phyloP scores from a whole-genome alignment of 306 rosid genomes.

The Crotalaria pallida region DNA sequence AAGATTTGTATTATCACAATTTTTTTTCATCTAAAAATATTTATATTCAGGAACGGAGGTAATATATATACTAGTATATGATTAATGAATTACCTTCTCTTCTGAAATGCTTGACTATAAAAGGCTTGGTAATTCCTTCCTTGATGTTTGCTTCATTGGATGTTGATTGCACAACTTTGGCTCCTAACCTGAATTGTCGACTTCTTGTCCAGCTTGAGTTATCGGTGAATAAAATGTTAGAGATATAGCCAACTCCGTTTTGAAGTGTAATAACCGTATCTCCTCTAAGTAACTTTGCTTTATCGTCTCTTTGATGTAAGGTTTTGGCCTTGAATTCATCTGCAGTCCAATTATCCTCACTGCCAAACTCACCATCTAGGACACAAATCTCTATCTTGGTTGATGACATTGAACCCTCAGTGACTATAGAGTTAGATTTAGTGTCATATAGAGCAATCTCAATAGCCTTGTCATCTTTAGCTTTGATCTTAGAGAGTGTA shows the following conservation, averaged over 20 bases:
- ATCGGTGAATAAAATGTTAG: conserved; percentile 30
- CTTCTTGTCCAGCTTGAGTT: conserved; percentile 24
- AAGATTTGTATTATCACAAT: no score
- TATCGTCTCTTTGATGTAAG: conserved; percentile 24
- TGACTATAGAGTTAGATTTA: background rate
- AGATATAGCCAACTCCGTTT: conserved; percentile 26
- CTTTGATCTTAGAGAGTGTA: conserved; percentile 14
- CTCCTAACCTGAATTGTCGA: conserved; percentile 40
- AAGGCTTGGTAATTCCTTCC: conserved; percentile 44
- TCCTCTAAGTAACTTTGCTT: conserved; percentile 33
- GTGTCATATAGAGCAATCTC: conserved; percentile 33
- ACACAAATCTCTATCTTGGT: conserved; percentile 29
- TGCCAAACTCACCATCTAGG: conserved; percentile 37
- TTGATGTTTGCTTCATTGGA: conserved; percentile 8
- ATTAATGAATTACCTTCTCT: conserved; percentile 38
- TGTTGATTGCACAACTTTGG: background rate
- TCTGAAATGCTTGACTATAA: conserved; percentile 41
- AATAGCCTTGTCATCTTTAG: conserved; percentile 13
- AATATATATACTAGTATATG: no score
- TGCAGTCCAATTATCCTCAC: conserved; percentile 49
- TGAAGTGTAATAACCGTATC: background rate
- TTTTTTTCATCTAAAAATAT: background rate
- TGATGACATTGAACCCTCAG: background rate
- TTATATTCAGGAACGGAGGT: no score
- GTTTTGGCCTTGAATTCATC: conserved; percentile 26